phyloP scores from a whole-genome alignment of 768 basidiomycete species.

The Naganishia friedmannii region DNA sequence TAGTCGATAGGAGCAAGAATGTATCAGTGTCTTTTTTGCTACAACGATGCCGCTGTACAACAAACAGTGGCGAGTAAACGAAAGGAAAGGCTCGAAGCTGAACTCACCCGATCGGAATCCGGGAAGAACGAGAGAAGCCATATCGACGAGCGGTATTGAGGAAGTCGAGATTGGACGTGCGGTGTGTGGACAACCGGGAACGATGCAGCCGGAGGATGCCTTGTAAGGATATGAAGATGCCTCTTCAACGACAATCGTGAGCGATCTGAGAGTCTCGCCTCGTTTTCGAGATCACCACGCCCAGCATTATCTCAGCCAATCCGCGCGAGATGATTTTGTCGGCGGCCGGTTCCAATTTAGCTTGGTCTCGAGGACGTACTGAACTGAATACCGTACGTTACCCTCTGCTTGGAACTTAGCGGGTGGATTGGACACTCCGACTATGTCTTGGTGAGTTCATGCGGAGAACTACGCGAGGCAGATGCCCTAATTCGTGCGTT shows the following conservation, averaged over 20 bases:
- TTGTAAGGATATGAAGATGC: no score
- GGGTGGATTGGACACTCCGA: no score
- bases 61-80: neutral
- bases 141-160: neutral
- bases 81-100: neutral
- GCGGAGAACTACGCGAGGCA: no score
- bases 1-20: conserved; percentile 27
- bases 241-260: neutral
- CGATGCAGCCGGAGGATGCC: no score
- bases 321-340: conserved; percentile 16
- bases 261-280: neutral
- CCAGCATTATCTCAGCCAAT: conserved; percentile 16
- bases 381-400: no score
- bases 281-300: conserved; percentile 2
- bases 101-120: conserved; percentile 36
- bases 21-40: neutral
- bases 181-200: neutral
- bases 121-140: conserved; percentile 37
- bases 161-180: neutral
- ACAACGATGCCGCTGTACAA: neutral
- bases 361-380: no score
- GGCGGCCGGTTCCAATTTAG: conserved; percentile 4
- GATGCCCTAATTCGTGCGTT: no score
- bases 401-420: no score
- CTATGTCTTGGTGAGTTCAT: no score